Percentiles rank a stretch among this genome's conserved stretches.
These are phyloP conservation scores for Phyllosticta citrichinensis DNA, from an alignment of 2,329 filamentous ascomycete genomes.

Conservation along the genomic window DNA sequence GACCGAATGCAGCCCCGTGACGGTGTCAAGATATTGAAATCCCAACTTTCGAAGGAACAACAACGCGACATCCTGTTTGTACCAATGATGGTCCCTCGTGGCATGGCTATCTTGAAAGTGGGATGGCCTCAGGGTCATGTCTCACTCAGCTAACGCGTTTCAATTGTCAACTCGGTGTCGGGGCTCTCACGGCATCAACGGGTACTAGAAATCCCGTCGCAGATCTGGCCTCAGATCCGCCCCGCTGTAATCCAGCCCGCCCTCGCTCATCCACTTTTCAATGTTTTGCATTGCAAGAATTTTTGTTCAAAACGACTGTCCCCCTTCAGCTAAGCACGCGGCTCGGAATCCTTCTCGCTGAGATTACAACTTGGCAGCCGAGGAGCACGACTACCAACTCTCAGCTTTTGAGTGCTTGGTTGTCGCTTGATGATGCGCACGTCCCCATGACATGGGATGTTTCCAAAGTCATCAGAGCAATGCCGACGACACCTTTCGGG, in stretches of 20 bases:
- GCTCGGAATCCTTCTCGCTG: neutral
- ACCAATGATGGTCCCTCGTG: neutral
- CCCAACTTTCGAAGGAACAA: too few relatives aligned
- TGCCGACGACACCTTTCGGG: neutral
- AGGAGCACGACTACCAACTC: neutral
- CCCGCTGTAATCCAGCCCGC: neutral
- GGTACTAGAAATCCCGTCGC: neutral
- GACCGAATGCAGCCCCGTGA: too few relatives aligned
- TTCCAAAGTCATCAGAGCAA: neutral
- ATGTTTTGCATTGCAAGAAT: neutral
- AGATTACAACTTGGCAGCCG: neutral
- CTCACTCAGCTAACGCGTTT: neutral
- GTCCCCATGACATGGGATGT: neutral
- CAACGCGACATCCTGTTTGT: too few relatives aligned
- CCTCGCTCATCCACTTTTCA: neutral
- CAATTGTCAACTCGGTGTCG: neutral
- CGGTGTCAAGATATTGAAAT: too few relatives aligned
- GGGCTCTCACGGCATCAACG: neutral
- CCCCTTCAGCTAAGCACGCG: neutral
- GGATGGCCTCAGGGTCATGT: neutral
- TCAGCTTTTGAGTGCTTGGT: neutral
- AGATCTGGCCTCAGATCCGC: neutral
- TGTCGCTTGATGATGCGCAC: neutral
- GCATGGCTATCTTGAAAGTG: neutral
- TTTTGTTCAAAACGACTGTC: neutral